Evolutionary conservation across 2,329 filamentous ascomycete species (phyloP).

Genomic region (Alternaria viburni): DNA sequence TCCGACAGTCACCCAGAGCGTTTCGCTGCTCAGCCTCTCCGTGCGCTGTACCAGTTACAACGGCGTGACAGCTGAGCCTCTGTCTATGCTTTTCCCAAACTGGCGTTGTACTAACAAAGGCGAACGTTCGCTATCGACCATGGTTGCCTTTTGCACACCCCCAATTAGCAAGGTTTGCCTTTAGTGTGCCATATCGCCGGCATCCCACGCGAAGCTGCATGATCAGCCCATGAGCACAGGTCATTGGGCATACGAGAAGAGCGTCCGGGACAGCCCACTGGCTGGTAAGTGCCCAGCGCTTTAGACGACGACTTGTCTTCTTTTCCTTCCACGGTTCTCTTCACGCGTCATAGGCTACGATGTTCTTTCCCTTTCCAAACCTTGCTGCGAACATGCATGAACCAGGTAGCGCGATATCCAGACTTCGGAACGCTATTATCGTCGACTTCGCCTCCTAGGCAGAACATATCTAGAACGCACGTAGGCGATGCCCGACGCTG

Average conservation of each 20-base stretch:
- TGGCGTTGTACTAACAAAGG: background rate
- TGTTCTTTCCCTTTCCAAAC: background rate
- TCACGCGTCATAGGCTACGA: background rate
- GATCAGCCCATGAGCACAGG: conserved; percentile 7
- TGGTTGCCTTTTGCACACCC: background rate
- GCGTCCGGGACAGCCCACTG: background rate
- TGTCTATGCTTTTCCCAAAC: background rate
- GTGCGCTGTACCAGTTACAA: conserved; percentile 1
- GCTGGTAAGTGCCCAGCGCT: background rate
- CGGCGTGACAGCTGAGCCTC: conserved; percentile 4
- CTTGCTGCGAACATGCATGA: background rate
- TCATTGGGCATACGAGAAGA: conserved; percentile 6
- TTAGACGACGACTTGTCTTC: background rate
- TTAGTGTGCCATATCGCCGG: background rate
- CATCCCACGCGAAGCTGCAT: conserved; percentile 6
- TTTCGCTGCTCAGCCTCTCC: background rate
- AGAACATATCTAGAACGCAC: background rate
- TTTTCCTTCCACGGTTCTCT: background rate
- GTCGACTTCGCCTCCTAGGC: background rate
- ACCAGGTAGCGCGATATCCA: background rate
- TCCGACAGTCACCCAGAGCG: conserved; percentile 2
- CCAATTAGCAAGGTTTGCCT: background rate
- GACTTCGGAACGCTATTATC: conserved; percentile 1
- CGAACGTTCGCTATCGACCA: background rate
- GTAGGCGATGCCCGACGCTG: background rate